Evolutionary conservation across 352 stramenopile genomes (phyloP).

Genomic region (Phytophthora hibernalis): DNA sequence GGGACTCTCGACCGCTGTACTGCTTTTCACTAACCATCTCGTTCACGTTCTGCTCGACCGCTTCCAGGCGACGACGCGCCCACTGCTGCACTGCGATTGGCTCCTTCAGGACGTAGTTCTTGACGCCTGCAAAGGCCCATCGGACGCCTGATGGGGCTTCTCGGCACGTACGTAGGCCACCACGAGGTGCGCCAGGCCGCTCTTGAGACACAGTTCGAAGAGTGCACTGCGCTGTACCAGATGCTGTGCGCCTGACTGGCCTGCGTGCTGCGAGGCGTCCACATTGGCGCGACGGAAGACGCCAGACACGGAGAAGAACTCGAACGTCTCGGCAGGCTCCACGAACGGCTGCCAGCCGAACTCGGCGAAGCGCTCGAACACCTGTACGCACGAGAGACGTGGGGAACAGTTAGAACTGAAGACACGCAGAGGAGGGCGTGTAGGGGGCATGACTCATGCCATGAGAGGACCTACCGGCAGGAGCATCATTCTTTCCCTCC

Average conservation of each 20-base stretch:
- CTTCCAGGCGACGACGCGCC: conserved; percentile 62
- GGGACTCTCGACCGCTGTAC: conserved; percentile 45
- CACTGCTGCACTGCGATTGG: conserved; percentile 86
- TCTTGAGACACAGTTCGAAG: conserved; percentile 78
- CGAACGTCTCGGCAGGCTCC: conserved; percentile 83
- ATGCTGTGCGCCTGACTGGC: conserved; percentile 35
- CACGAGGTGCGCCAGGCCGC: conserved; percentile 74
- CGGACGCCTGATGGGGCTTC: conserved; percentile 25
- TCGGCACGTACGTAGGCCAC: conserved; percentile 75
- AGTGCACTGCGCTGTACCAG: conserved; percentile 78
- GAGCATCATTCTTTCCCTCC: conserved; percentile 51
- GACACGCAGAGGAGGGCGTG: too few relatives aligned
- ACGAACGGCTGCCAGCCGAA: conserved; percentile 82
- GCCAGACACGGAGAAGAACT: conserved; percentile 85
- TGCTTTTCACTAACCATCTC: conserved; percentile 59
- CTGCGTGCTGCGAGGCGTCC: conserved; percentile 56
- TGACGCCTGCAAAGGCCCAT: conserved; percentile 39
- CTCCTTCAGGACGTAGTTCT: conserved; percentile 80
- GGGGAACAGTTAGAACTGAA: conserved; percentile 1
- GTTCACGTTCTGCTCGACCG: conserved; percentile 61
- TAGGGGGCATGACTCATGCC: too few relatives aligned
- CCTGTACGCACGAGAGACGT: conserved; percentile 35
- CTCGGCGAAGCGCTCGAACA: conserved; percentile 83
- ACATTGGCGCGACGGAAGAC: conserved; percentile 75
- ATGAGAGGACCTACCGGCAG: conserved; percentile 39